These are phyloP conservation scores for Scutellaria baicalensis DNA, from an alignment of 257 asterid species.

Conservation along the genomic window DNA sequence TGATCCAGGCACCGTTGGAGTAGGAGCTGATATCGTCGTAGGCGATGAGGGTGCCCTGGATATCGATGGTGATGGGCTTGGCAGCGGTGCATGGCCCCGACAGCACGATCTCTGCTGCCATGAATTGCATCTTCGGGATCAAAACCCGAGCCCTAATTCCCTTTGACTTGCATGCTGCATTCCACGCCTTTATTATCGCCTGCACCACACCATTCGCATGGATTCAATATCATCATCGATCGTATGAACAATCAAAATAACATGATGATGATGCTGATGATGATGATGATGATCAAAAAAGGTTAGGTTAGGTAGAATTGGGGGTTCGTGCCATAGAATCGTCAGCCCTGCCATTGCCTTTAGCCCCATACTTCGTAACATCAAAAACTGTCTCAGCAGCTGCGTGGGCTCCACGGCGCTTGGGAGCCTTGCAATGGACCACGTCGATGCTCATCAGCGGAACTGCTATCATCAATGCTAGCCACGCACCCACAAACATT, in stretches of 20 bases:
- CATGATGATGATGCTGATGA: too few relatives aligned
- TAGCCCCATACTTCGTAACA: conserved; percentile 52
- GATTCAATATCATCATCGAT: too few relatives aligned
- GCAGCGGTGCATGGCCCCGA: conserved; percentile 50
- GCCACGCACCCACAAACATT: neutral
- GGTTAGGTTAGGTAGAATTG: too few relatives aligned
- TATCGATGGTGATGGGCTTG: conserved; percentile 39
- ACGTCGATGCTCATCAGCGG: conserved; percentile 4
- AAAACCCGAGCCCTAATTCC: conserved; percentile 41
- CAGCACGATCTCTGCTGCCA: conserved; percentile 38
- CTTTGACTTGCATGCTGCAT: conserved; percentile 42
- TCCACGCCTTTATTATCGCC: conserved; percentile 39
- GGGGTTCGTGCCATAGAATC: conserved; percentile 39
- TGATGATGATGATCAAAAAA: too few relatives aligned
- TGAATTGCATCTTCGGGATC: conserved; percentile 42
- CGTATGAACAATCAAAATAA: too few relatives aligned
- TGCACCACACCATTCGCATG: too few relatives aligned
- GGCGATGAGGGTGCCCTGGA: conserved; percentile 43
- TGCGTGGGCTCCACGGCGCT: conserved; percentile 21
- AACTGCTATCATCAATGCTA: conserved; percentile 6
- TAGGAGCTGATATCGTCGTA: conserved; percentile 29
- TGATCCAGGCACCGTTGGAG: conserved; percentile 33
- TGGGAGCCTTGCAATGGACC: conserved; percentile 14
- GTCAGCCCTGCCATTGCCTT: conserved; percentile 31
- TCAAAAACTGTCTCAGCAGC: conserved; percentile 47